Evolutionary conservation across 768 basidiomycete genomes (phyloP).

Genomic region (Trametes meyenii): DNA sequence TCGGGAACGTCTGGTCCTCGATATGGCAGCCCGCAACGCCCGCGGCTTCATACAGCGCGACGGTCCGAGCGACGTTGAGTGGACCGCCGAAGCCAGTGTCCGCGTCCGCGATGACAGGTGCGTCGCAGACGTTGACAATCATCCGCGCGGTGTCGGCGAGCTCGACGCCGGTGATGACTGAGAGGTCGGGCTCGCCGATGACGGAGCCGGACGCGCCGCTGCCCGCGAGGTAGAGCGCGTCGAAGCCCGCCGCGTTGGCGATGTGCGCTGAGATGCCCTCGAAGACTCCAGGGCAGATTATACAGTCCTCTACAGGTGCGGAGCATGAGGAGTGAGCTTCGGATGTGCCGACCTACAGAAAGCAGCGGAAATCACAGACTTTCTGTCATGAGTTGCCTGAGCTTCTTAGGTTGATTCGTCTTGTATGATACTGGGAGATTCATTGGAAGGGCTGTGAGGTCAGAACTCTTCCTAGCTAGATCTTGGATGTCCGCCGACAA

Average conservation of each 20-base stretch:
- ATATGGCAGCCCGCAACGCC: conserved; percentile 33
- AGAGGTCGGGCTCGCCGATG: conserved; percentile 32
- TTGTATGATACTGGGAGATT: conserved; percentile 23
- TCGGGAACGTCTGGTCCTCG: conserved; percentile 34
- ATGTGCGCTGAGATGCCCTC: conserved; percentile 33
- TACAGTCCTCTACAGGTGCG: conserved; percentile 24
- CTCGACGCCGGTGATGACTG: conserved; percentile 30
- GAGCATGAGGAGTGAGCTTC: not conserved
- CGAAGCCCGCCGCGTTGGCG: conserved; percentile 30
- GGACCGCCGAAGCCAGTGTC: conserved; percentile 33
- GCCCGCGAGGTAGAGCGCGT: conserved; percentile 32
- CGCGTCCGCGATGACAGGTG: conserved; percentile 31
- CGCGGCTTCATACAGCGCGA: conserved; percentile 29
- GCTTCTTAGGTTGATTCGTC: conserved; percentile 26
- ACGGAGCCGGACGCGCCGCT: conserved; percentile 30
- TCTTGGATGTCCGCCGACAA: not conserved
- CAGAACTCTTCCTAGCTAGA: not conserved
- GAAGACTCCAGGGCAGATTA: conserved; percentile 30
- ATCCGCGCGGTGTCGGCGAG: conserved; percentile 29
- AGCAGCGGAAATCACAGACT: conserved; percentile 6
- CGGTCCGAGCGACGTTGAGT: conserved; percentile 29
- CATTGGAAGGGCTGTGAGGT: conserved; percentile 5
- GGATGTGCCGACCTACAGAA: too few relatives aligned
- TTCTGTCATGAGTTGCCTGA: conserved; percentile 28
- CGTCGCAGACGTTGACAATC: conserved; percentile 25